Conservation (phyloP, 495 filamentous ascomycete species). For the Penicillium argentinense region DNA sequence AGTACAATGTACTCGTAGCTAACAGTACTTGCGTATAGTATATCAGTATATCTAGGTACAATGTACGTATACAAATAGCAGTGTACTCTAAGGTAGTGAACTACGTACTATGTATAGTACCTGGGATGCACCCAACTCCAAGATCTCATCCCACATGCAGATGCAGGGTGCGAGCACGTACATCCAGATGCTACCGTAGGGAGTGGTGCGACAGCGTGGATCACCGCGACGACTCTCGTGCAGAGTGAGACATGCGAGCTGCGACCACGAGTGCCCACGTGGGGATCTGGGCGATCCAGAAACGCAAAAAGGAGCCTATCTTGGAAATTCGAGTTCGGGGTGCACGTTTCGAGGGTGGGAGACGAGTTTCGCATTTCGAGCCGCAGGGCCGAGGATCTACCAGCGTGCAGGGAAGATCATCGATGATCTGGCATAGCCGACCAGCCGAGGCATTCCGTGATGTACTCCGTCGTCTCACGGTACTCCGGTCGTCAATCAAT, state of each 20-base stretch:
- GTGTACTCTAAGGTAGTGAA: too few relatives aligned
- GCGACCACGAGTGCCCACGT: not conserved
- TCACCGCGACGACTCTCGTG: too few relatives aligned
- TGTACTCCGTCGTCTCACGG: not conserved
- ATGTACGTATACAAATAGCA: too few relatives aligned
- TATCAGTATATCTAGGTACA: not conserved
- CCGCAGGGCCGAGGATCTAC: constrained; percentile 1
- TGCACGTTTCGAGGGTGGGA: too few relatives aligned
- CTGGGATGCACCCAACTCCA: too few relatives aligned
- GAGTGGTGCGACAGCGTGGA: not conserved
- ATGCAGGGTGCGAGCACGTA: too few relatives aligned
- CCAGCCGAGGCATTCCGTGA: not conserved
- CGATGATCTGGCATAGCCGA: not conserved
- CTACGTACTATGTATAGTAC: not conserved
- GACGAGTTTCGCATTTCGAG: too few relatives aligned
- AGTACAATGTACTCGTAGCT: too few relatives aligned
- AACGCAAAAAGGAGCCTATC: not conserved
- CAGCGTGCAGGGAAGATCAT: not conserved
- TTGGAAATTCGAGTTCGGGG: not conserved
- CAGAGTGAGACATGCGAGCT: constrained; percentile 1
- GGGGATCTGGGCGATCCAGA: not conserved
- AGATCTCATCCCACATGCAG: too few relatives aligned
- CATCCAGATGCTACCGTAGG: too few relatives aligned
- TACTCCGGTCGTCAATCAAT: too few relatives aligned
- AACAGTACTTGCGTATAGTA: not conserved